These are phyloP conservation scores for Elongisporangium prolatum DNA, from an alignment of 352 stramenopile species.

Conservation along the genomic window DNA sequence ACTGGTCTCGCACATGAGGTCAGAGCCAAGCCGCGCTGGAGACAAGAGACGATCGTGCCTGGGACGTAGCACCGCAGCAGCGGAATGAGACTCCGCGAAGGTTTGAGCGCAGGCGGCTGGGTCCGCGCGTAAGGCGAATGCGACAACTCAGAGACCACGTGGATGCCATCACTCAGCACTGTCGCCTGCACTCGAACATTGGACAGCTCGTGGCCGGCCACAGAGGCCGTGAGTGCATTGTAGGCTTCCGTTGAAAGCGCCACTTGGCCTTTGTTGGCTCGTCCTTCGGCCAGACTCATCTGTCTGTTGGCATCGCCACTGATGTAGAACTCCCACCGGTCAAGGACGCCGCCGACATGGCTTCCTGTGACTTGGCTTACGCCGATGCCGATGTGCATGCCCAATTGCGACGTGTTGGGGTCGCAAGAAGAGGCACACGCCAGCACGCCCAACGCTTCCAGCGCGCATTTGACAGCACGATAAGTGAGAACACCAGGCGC, in stretches of 20 bases:
- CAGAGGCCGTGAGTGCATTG: slow-evolving; percentile 14
- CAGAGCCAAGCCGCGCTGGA: slow-evolving; percentile 59
- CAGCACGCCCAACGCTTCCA: slow-evolving; percentile 25
- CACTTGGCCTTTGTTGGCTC: slow-evolving; percentile 66
- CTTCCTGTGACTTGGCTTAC: slow-evolving; percentile 71
- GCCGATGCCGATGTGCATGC: slow-evolving; percentile 84
- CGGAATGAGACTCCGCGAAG: slow-evolving; percentile 38
- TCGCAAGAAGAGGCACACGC: background rate
- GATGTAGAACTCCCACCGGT: slow-evolving; percentile 87
- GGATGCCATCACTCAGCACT: slow-evolving; percentile 27
- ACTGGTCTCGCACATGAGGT: slow-evolving; percentile 65
- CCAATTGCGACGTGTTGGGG: slow-evolving; percentile 22
- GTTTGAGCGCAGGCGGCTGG: slow-evolving; percentile 6
- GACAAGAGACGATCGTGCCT: slow-evolving; percentile 58
- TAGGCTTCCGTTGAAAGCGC: slow-evolving; percentile 62
- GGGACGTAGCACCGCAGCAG: slow-evolving; percentile 65
- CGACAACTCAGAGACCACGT: slow-evolving; percentile 26
- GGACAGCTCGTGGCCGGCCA: background rate
- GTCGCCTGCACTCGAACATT: background rate
- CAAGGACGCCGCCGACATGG: slow-evolving; percentile 75
- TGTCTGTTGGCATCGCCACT: slow-evolving; percentile 78
- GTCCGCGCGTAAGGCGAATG: slow-evolving; percentile 11
- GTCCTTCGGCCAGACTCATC: slow-evolving; percentile 68
- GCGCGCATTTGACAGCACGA: slow-evolving; percentile 47
- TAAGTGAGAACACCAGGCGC: slow-evolving; percentile 48